These are phyloP conservation scores for Vitellaria paradoxa DNA, from an alignment of 179 eudicot genomes.

Conservation along the genomic window DNA sequence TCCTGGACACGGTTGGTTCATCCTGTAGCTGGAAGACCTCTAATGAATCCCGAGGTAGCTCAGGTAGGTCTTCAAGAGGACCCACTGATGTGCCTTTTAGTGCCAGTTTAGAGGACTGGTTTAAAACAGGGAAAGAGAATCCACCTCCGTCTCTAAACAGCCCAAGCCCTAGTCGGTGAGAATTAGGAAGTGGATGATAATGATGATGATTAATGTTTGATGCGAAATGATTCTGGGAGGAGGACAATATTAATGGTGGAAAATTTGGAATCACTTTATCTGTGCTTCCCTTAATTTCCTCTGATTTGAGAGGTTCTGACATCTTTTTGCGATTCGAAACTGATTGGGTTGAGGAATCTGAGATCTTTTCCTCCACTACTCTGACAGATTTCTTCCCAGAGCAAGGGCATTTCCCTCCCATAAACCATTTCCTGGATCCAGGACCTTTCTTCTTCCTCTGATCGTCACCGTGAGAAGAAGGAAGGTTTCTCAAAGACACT, in stretches of 20 bases:
- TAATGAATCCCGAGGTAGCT: constrained; percentile 50
- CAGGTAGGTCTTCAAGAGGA: constrained; percentile 37
- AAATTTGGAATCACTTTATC: background rate
- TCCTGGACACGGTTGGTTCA: background rate
- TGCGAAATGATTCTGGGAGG: background rate
- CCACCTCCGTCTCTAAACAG: constrained; percentile 16
- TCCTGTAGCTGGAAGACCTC: constrained; percentile 65
- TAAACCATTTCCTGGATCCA: constrained; percentile 31
- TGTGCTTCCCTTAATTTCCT: no score
- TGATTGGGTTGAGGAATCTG: constrained; percentile 25
- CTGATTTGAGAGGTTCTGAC: background rate
- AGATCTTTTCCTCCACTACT: constrained; percentile 37
- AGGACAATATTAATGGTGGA: background rate
- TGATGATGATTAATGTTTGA: background rate
- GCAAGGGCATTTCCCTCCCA: constrained; percentile 65
- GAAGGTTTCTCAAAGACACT: constrained; percentile 27
- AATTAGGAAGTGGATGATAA: background rate
- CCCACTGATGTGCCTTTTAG: background rate
- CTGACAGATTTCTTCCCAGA: constrained; percentile 68
- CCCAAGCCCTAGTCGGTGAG: background rate
- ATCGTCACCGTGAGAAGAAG: background rate
- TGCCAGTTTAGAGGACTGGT: constrained; percentile 24
- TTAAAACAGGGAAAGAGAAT: constrained; percentile 44
- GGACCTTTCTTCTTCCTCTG: constrained; percentile 15
- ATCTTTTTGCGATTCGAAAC: background rate